Evolutionary conservation across 208 protist species (phyloP).

Genomic region (Leptomonas pyrrhocoris): DNA sequence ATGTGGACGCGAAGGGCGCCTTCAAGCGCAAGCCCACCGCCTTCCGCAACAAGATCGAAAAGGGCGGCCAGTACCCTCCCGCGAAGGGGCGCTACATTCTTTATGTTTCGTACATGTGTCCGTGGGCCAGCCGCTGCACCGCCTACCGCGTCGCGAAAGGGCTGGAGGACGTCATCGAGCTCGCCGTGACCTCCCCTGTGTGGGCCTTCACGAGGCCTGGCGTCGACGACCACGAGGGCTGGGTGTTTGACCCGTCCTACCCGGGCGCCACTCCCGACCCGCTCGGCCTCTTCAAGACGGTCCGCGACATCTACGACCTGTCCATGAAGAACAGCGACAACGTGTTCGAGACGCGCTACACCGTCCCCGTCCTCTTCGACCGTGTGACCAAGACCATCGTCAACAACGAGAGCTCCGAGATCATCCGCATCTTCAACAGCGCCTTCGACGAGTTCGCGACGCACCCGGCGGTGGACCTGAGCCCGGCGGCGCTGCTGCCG

Average conservation of each 20-base stretch:
- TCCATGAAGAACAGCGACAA: conserved; percentile 49
- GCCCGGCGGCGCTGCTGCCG: conserved; percentile 53
- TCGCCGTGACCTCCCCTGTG: conserved; percentile 56
- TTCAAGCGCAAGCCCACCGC: conserved; percentile 62
- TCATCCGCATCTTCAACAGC: conserved; percentile 87
- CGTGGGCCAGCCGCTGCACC: conserved; percentile 76
- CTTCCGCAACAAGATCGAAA: conserved; percentile 56
- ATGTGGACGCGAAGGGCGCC: conserved; percentile 53
- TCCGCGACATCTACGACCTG: conserved; percentile 75
- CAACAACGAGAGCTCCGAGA: conserved; percentile 92
- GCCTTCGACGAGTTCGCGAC: conserved; percentile 65
- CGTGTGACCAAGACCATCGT: conserved; percentile 82
- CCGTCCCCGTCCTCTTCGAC: conserved; percentile 93
- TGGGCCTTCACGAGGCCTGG: conserved; percentile 52
- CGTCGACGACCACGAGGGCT: conserved; percentile 52
- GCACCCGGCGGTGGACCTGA: conserved; percentile 69
- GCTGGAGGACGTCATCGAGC: conserved; percentile 56
- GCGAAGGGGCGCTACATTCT: conserved; percentile 83
- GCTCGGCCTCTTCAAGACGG: conserved; percentile 32
- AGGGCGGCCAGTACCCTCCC: conserved; percentile 41
- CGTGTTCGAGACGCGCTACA: conserved; percentile 58
- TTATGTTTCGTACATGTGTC: conserved; percentile 87
- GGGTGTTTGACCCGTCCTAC: conserved; percentile 57
- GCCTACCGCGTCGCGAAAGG: conserved; percentile 61
- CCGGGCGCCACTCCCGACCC: conserved; percentile 50